Percentiles rank a stretch among this genome's conserved stretches.
Conservation (phyloP, 2,329 filamentous ascomycete species). For the Akanthomyces muscarius region DNA sequence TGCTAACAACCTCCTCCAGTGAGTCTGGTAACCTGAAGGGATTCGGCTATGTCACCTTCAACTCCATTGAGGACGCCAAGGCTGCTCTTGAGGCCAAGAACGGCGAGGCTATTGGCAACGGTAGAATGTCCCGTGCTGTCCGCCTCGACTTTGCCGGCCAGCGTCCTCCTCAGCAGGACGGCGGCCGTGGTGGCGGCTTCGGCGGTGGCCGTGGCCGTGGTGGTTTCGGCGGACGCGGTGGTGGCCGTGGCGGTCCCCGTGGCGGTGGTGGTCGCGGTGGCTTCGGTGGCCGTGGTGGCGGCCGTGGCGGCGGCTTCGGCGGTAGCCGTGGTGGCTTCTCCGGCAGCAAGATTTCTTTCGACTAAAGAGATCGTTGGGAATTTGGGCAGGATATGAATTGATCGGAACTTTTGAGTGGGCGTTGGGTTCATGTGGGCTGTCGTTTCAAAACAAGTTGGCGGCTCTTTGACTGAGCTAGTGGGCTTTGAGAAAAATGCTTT, state of each 20-base stretch:
- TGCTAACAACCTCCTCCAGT: conserved; percentile 35
- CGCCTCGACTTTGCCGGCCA: conserved; percentile 79
- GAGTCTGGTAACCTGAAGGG: conserved; percentile 84
- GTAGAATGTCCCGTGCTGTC: conserved; percentile 68
- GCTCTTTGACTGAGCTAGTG: conserved; percentile 38
- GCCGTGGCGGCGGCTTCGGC: conserved; percentile 50
- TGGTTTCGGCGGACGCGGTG: conserved; percentile 40
- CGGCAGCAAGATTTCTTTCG: conserved; percentile 77
- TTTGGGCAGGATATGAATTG: conserved; percentile 39
- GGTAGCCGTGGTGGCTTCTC: conserved; percentile 47
- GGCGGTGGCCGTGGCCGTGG: conserved; percentile 51
- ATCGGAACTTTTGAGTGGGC: conserved; percentile 43
- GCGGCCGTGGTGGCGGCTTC: conserved; percentile 47
- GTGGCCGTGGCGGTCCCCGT: conserved; percentile 49
- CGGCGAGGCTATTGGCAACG: conserved; percentile 57
- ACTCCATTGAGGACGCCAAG: conserved; percentile 77
- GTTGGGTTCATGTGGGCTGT: conserved; percentile 51
- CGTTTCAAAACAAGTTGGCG: conserved; percentile 44
- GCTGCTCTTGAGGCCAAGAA: conserved; percentile 66
- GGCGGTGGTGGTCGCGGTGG: conserved; percentile 50
- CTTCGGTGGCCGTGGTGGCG: conserved; percentile 49
- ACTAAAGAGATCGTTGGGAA: conserved; percentile 34
- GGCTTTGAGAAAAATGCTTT: conserved; percentile 49
- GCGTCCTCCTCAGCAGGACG: conserved; percentile 57
- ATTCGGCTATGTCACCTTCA: conserved; percentile 86